Conservation (phyloP, 192 early-diverging fungal species). For the Coemansia sp. region DNA sequence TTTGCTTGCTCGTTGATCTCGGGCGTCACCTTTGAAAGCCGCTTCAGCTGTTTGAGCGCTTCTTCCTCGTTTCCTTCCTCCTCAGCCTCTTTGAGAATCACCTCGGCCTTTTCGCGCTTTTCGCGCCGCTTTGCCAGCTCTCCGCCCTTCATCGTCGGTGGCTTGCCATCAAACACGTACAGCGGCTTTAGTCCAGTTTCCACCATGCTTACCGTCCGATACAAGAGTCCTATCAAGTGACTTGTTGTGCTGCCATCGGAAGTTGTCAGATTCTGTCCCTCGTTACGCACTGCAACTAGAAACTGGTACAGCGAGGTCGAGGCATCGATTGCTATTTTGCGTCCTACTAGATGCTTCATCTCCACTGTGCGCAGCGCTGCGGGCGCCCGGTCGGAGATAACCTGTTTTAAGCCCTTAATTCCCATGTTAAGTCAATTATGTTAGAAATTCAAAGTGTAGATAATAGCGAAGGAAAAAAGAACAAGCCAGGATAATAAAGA, state of each 20-base stretch:
- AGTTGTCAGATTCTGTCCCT: slow-evolving; percentile 88
- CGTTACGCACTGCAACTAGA: slow-evolving; percentile 92
- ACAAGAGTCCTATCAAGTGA: slow-evolving; percentile 96
- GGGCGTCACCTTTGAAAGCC: slow-evolving; percentile 88
- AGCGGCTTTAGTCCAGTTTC: slow-evolving; percentile 95
- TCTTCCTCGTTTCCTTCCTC: slow-evolving; percentile 78
- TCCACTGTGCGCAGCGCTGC: slow-evolving; percentile 78
- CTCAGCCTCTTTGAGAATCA: slow-evolving; percentile 69
- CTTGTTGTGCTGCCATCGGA: slow-evolving; percentile 92
- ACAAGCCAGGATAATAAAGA: not conserved
- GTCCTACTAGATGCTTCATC: slow-evolving; percentile 87
- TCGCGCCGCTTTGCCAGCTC: slow-evolving; percentile 81
- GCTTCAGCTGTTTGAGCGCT: slow-evolving; percentile 81
- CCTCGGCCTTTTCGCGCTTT: slow-evolving; percentile 69
- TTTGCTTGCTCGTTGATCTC: slow-evolving; percentile 95
- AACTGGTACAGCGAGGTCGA: slow-evolving; percentile 99
- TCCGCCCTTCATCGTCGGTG: slow-evolving; percentile 86
- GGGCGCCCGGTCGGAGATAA: slow-evolving; percentile 92
- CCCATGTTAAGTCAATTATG: slow-evolving; percentile 57
- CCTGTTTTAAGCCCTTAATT: slow-evolving; percentile 85
- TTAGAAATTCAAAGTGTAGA: not conserved
- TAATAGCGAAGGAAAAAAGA: not conserved
- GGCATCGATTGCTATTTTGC: slow-evolving; percentile 97
- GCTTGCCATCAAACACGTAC: slow-evolving; percentile 99
- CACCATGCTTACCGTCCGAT: slow-evolving; percentile 94